A percentile compares a stretch with the other conserved stretches of the same genome.
Conservation (phyloP, 2,329 filamentous ascomycete genomes). For the Exophiala sideris region DNA sequence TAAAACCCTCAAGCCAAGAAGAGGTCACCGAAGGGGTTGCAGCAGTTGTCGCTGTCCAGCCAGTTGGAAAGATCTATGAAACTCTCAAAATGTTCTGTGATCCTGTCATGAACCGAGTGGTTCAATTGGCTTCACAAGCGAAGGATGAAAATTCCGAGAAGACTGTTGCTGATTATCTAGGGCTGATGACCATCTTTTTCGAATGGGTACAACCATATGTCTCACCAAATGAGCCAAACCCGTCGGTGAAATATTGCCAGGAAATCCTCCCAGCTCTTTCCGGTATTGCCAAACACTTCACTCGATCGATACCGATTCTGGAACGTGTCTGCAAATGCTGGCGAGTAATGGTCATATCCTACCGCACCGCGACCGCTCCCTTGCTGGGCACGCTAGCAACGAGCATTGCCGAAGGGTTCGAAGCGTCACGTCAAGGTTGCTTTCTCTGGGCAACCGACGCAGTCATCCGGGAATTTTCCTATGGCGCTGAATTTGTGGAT, state of each 20-base stretch:
- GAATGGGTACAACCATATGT: conserved; percentile 74
- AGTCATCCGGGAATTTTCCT: conserved; percentile 91
- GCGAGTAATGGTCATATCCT: conserved; percentile 95
- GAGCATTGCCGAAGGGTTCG: conserved; percentile 81
- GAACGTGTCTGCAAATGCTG: conserved; percentile 93
- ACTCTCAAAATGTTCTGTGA: conserved; percentile 91
- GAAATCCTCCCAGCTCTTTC: conserved; percentile 87
- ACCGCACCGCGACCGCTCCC: conserved; percentile 82
- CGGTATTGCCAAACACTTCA: conserved; percentile 83
- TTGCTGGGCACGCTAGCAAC: conserved; percentile 81
- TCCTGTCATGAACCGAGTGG: conserved; percentile 79
- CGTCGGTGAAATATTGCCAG: conserved; percentile 92
- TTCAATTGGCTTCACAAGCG: conserved; percentile 81
- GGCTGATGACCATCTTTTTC: conserved; percentile 87
- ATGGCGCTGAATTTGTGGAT: conserved; percentile 81
- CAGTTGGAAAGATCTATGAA: conserved; percentile 72
- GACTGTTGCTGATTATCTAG: conserved; percentile 84
- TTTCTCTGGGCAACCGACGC: conserved; percentile 98
- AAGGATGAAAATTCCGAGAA: conserved; percentile 79
- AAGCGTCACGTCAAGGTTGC: conserved; percentile 82
- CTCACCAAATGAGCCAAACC: conserved; percentile 69
- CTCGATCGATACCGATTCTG: conserved; percentile 80
- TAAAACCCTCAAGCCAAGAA: conserved; percentile 84
- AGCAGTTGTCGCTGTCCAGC: conserved; percentile 83
- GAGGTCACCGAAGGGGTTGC: conserved; percentile 96